phyloP scores from a whole-genome alignment of 371 early-diverging fungal genomes.

The Mortierella sp. region DNA sequence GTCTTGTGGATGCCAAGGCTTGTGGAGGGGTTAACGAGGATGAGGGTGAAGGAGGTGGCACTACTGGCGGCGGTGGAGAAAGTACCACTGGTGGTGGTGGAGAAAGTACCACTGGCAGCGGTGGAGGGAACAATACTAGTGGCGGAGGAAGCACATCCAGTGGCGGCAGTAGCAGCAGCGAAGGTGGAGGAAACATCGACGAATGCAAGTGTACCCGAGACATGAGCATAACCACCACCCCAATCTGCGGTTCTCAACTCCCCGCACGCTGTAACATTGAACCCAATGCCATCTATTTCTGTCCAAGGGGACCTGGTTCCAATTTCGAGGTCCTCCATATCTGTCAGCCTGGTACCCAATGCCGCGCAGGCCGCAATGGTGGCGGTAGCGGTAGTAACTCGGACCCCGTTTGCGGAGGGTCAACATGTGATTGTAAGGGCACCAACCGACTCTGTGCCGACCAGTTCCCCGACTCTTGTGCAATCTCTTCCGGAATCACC shows the following conservation, averaged over 20 bases:
- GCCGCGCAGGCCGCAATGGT: background rate
- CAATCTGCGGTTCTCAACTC: conserved; percentile 19
- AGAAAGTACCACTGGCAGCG: background rate
- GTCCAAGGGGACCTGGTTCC: conserved; percentile 11
- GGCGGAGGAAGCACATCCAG: background rate
- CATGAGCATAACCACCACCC: background rate
- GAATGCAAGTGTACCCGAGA: background rate
- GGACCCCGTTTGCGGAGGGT: background rate
- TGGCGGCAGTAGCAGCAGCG: background rate
- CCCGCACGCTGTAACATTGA: conserved; percentile 7
- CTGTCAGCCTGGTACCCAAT: conserved; percentile 9
- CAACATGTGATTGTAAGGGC: conserved; percentile 19
- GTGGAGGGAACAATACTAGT: background rate
- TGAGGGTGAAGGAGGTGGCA: background rate
- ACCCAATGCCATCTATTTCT: conserved; percentile 15
- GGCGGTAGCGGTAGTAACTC: background rate
- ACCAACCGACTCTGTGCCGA: background rate
- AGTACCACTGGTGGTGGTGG: background rate
- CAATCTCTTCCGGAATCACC: background rate
- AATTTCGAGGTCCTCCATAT: background rate
- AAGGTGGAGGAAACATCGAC: background rate
- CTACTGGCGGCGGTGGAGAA: background rate
- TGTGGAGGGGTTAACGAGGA: background rate
- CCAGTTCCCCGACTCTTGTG: conserved; percentile 13
- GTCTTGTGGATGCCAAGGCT: background rate